phyloP scores from a whole-genome alignment of 78 protist genomes.

The Dictyostelium capitatum region DNA sequence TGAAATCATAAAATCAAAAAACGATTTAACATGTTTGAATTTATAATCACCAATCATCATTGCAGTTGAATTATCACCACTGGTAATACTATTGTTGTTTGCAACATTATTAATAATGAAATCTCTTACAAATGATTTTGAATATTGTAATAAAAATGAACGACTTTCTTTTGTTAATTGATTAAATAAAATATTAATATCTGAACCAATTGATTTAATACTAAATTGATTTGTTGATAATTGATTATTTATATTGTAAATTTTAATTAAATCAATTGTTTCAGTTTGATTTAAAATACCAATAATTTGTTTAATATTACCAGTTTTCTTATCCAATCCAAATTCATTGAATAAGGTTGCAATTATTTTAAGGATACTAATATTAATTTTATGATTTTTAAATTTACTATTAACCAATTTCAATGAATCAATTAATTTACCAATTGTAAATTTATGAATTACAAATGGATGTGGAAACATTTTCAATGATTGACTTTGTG shows the following conservation, averaged over 20 bases:
- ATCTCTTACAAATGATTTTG: conserved; percentile 13
- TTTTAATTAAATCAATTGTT: not conserved
- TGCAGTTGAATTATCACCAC: not conserved
- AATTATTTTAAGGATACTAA: not conserved
- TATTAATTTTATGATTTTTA: not conserved
- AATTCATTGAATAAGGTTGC: not conserved
- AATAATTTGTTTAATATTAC: not conserved
- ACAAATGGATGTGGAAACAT: not conserved
- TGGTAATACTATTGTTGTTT: not conserved
- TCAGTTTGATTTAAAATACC: not conserved
- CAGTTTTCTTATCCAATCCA: not conserved
- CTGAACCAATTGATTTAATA: not conserved
- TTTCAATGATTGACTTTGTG: not conserved
- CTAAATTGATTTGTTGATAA: not conserved
- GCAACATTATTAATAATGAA: not conserved
- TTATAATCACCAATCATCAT: not conserved
- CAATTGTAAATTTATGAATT: not conserved
- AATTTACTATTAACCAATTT: not conserved
- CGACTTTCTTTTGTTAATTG: not conserved
- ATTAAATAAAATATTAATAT: not conserved
- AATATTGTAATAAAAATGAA: not conserved
- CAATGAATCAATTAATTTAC: not conserved
- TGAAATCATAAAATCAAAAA: not conserved
- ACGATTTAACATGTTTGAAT: not conserved
- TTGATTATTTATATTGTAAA: not conserved